phyloP scores from a whole-genome alignment of 2,329 filamentous ascomycete species.

The Sporothrix euskadiensis region DNA sequence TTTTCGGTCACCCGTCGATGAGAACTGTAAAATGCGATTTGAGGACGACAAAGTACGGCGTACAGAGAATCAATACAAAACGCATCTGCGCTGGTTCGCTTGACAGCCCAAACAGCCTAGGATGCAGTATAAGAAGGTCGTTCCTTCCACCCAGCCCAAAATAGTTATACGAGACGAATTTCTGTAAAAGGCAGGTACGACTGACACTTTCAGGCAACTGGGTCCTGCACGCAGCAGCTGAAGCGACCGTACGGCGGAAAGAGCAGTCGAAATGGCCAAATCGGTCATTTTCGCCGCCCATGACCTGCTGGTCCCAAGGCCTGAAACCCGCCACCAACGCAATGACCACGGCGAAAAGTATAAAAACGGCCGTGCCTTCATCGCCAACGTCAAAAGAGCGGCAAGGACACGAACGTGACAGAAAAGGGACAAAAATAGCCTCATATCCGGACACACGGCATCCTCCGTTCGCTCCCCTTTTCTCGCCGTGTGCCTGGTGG shows the following conservation, averaged over 20 bases:
- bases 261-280: background rate
- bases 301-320: background rate
- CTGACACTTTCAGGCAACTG: background rate
- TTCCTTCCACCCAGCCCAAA: background rate
- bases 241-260: background rate
- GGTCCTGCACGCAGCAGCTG: background rate
- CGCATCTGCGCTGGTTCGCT: background rate
- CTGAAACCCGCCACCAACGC: slow-evolving; percentile 11
- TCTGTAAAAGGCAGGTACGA: background rate
- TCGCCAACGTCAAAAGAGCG: background rate
- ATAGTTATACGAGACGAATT: background rate
- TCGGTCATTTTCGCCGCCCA: background rate
- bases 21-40: background rate
- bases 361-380: background rate
- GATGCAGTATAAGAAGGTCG: background rate
- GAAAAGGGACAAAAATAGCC: background rate
- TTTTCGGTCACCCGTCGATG: background rate
- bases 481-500: background rate
- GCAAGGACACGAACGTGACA: background rate
- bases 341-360: background rate
- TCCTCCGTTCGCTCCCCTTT: background rate
- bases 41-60: background rate
- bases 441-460: background rate
- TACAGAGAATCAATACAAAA: no score
- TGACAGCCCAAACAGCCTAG: background rate